A percentile compares a stretch with the other conserved stretches of the same genome.
Conservation (phyloP, 306 rosid species). For the Rosa persica region DNA sequence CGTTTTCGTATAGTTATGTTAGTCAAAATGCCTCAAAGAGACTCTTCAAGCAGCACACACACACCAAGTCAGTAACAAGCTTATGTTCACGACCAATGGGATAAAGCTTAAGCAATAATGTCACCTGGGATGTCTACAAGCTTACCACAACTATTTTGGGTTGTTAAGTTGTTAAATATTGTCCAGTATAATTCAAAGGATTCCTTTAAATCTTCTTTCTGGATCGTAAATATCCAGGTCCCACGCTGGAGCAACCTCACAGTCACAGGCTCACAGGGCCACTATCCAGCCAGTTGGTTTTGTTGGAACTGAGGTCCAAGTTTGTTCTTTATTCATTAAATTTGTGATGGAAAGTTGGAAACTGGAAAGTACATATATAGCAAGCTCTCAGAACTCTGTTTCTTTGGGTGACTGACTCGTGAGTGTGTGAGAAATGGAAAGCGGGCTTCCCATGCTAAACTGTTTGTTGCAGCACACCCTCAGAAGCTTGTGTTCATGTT, state of each 20-base stretch:
- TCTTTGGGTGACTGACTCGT: conserved; percentile 12
- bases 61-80: too few relatives aligned
- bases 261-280: conserved; percentile 17
- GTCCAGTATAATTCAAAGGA: neutral
- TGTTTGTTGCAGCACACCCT: conserved; percentile 78
- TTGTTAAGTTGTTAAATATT: neutral
- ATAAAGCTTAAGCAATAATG: neutral
- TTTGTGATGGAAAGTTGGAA: conserved; percentile 29
- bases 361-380: conserved; percentile 18
- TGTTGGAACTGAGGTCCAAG: conserved; percentile 25
- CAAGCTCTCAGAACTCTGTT: neutral
- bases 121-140: neutral
- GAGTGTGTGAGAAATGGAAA: conserved; percentile 54
- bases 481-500: conserved; percentile 56
- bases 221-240: conserved; percentile 35
- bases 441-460: conserved; percentile 67
- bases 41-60: neutral
- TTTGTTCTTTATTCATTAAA: conserved; percentile 25
- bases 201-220: conserved; percentile 2
- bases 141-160: neutral
- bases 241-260: conserved; percentile 45
- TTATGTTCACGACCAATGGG: neutral
- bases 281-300: conserved; percentile 29
- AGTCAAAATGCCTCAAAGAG: neutral
- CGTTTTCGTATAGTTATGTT: neutral